Conservation (phyloP, 768 basidiomycete genomes). For the Mycena belliarum region DNA sequence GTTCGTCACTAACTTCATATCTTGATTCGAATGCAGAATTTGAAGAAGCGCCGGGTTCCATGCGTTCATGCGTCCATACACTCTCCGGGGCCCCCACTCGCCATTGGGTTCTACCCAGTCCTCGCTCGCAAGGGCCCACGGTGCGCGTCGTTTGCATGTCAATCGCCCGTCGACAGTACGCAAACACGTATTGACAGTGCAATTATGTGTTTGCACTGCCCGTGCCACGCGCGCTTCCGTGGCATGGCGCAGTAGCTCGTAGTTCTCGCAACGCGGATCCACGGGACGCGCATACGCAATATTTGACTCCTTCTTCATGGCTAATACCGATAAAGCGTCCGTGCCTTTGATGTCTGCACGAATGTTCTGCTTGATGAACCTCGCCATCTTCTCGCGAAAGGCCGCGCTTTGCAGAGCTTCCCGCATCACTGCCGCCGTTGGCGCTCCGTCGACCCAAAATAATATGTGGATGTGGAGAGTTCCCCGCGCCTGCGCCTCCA, state of each 20-base stretch:
- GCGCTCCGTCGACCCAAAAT: conserved; percentile 33
- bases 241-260: not conserved
- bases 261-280: conserved; percentile 27
- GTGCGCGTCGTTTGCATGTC: conserved; percentile 36
- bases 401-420: conserved; percentile 22
- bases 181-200: conserved; percentile 24
- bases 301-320: conserved; percentile 21
- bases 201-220: conserved; percentile 36
- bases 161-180: conserved; percentile 7
- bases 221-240: conserved; percentile 26
- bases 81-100: conserved; percentile 28
- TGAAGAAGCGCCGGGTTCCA: conserved; percentile 28
- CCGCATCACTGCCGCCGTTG: conserved; percentile 27
- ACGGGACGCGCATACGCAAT: conserved; percentile 37
- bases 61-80: conserved; percentile 26
- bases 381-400: conserved; percentile 29
- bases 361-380: conserved; percentile 34
- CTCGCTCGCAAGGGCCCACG: conserved; percentile 23
- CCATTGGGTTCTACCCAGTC: conserved; percentile 30
- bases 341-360: conserved; percentile 20
- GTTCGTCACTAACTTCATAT: conserved; percentile 40
- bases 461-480: conserved; percentile 43
- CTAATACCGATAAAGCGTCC: not conserved
- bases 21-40: conserved; percentile 19
- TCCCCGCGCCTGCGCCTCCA: conserved; percentile 44